A percentile compares a stretch with the other conserved stretches of the same genome.
phyloP scores from a whole-genome alignment of 495 filamentous ascomycete species.

The Aspergillus incahuasiensis region DNA sequence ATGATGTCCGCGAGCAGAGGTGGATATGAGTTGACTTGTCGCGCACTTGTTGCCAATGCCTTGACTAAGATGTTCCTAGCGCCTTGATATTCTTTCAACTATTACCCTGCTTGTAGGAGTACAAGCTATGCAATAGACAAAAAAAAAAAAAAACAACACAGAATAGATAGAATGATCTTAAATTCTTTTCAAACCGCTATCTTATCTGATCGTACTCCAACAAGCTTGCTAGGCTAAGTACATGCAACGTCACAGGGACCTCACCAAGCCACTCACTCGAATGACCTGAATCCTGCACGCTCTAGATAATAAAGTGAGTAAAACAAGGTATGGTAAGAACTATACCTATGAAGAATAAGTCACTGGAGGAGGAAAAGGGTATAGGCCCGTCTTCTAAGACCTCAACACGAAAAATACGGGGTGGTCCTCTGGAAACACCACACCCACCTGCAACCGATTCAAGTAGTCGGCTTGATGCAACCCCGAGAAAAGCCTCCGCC shows the following conservation, averaged over 20 bases:
- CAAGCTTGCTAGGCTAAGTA: not conserved
- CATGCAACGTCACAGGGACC: not conserved
- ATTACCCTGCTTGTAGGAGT: too few species aligned
- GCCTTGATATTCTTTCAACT: too few species aligned
- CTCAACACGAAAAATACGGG: not conserved
- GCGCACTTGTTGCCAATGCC: too few species aligned
- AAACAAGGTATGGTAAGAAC: constrained; percentile 1
- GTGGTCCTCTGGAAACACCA: constrained; percentile 1
- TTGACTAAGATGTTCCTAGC: too few species aligned
- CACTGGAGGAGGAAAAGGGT: constrained; percentile 2
- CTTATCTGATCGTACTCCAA: not conserved
- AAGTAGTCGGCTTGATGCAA: constrained; percentile 19
- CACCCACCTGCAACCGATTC: constrained; percentile 16
- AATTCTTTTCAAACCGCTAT: constrained; percentile 4
- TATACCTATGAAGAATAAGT: constrained; percentile 6
- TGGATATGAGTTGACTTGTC: not conserved
- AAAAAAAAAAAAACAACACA: too few species aligned
- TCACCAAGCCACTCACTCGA: not conserved
- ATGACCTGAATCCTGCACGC: not conserved
- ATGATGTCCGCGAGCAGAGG: not conserved
- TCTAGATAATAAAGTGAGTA: constrained; percentile 3
- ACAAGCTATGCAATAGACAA: too few species aligned
- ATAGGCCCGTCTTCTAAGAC: not conserved
- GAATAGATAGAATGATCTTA: constrained; percentile 1
- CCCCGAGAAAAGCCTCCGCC: constrained; percentile 16